Base-by-base conservation (phyloP, 2,329 filamentous ascomycete species). In the Byssochlamys sp. region DNA sequence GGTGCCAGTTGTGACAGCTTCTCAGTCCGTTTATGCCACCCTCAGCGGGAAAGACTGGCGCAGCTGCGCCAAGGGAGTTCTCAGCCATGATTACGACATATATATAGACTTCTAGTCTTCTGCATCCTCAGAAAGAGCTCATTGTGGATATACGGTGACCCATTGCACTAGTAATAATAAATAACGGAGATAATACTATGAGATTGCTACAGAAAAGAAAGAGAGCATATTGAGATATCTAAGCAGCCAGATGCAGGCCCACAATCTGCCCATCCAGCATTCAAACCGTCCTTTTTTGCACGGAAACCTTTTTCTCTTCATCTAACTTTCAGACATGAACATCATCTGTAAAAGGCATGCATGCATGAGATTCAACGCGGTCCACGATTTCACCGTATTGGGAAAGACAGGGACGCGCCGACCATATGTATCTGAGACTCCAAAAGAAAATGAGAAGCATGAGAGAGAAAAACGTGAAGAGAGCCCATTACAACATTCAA, bases 371-470 rank as follows among this genome's bases (percentile, higher is more conserved):
- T 53, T 27, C 24, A 11, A 29, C 19, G 24, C 33, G 12, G 19
- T 35, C 52, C 52, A 24, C 19, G 19, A 19, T 53, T 31, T 35
- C 27, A 24, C 52, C 27, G 27, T 19, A 53, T 14, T 29, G 19
- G 19, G 19, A 24, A 53, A 53, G 39, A 29, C 11, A 26, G 25
- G 39, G 26, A 45, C 54, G 54, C 48, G 28, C 28, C 29, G 25
- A 57, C 45, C 31, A 14, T 29, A 50, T 31, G 14, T 31, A 53
- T 57, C 26, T 25, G 29, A 63, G 69, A 71, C 52, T 29, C 65
- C 67, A 67, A 69, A 71, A 56, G 35, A 55, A 35, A 52, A 61
- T 58, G 57, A 55, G 39, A 57, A 60, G 29, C 54, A 50, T 55
- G 50, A 51, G 55, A 51, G 33, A 25, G 12, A 45, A 45, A 45